Percentiles rank a stretch among this genome's conserved stretches.
Evolutionary conservation across 352 stramenopile species (phyloP).

Genomic region (Globisporangium okanoganense): DNA sequence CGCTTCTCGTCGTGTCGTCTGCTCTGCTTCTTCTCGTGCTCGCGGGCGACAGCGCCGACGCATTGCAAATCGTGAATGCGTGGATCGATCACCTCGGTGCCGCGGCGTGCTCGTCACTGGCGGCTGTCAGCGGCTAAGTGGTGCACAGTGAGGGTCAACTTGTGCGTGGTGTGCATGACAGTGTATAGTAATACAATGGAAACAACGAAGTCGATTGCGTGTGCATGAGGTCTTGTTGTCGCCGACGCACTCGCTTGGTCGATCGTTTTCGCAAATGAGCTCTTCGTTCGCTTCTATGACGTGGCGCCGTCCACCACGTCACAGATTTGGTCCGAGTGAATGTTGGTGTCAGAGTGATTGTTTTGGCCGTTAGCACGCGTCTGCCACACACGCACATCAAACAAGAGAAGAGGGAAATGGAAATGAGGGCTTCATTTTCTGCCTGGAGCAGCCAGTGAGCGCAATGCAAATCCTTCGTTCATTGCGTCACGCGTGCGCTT

Average conservation of each 20-base stretch:
- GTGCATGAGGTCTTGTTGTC: not conserved
- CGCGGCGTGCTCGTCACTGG: slow-evolving; percentile 8
- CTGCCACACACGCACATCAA: slow-evolving; percentile 1
- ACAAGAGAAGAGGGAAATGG: not conserved
- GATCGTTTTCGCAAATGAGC: not conserved
- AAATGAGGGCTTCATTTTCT: too few relatives aligned
- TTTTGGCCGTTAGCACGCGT: not conserved
- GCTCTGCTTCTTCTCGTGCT: slow-evolving; percentile 1
- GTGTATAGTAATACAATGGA: not conserved
- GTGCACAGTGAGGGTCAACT: not conserved
- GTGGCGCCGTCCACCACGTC: not conserved
- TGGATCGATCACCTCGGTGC: slow-evolving; percentile 1
- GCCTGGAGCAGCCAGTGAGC: too few relatives aligned
- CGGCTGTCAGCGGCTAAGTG: not conserved
- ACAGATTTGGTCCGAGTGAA: not conserved
- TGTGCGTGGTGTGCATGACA: not conserved
- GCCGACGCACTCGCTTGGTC: not conserved
- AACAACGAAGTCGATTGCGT: not conserved
- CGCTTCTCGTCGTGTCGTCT: not conserved
- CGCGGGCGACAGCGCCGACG: not conserved
- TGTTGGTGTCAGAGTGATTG: not conserved
- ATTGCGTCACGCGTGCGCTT: not conserved
- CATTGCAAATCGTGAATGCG: not conserved
- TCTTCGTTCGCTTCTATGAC: not conserved
- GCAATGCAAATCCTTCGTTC: not conserved